A percentile compares a stretch with the other conserved stretches of the same genome.
These are phyloP conservation scores for Moesziomyces aphidis DNA, from an alignment of 1,284 basidiomycete genomes.

Conservation along the genomic window DNA sequence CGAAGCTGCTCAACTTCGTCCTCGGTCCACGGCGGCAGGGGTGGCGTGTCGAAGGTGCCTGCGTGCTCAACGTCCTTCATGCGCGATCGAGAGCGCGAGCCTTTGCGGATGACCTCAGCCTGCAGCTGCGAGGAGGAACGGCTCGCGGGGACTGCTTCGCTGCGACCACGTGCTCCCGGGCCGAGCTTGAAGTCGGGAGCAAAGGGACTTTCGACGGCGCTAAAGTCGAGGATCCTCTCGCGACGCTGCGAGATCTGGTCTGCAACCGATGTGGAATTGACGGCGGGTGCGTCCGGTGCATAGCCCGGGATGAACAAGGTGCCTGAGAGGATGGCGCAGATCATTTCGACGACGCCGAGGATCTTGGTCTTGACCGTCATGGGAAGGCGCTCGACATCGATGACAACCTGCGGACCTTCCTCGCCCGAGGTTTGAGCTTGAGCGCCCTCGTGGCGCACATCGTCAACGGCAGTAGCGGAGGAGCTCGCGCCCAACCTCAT, in stretches of 20 bases:
- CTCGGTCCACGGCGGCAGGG: slow-evolving; percentile 41
- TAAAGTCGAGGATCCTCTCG: slow-evolving; percentile 33
- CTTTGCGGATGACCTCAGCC: slow-evolving; percentile 45
- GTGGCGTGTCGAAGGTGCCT: slow-evolving; percentile 14
- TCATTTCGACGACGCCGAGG: slow-evolving; percentile 56
- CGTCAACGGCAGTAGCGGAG: not conserved
- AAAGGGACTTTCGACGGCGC: slow-evolving; percentile 30
- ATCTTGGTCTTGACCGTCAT: slow-evolving; percentile 45
- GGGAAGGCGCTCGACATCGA: slow-evolving; percentile 35
- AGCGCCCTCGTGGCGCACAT: not conserved
- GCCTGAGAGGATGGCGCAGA: slow-evolving; percentile 51
- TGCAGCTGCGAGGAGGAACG: slow-evolving; percentile 14
- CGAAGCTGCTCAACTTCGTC: slow-evolving; percentile 18
- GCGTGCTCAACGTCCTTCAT: slow-evolving; percentile 22
- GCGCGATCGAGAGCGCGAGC: slow-evolving; percentile 38
- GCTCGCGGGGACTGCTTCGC: slow-evolving; percentile 5
- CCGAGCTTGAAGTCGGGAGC: slow-evolving; percentile 1
- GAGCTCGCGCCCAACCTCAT: not conserved
- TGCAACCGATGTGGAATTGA: slow-evolving; percentile 5
- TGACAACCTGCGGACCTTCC: not conserved
- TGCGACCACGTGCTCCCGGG: slow-evolving; percentile 15
- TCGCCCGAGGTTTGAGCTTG: not conserved
- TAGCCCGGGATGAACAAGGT: slow-evolving; percentile 52
- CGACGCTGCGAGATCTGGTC: slow-evolving; percentile 44
- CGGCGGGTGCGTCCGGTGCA: not conserved